phyloP scores from a whole-genome alignment of 2,329 filamentous ascomycete genomes.

The Bipolaris victoriae region DNA sequence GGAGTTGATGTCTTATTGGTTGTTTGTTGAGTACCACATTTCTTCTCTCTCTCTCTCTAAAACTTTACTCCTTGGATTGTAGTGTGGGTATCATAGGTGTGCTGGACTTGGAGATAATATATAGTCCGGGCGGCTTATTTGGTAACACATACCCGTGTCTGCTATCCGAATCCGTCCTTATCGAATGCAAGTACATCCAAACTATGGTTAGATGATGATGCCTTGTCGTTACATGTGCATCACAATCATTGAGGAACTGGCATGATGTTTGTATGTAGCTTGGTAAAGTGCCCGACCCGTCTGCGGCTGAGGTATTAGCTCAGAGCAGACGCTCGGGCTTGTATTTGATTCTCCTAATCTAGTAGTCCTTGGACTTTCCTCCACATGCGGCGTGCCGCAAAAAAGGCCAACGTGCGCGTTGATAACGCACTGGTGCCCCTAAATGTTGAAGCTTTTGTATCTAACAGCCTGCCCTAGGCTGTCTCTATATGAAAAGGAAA shows the following conservation, averaged over 20 bases:
- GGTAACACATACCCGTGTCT: too few relatives aligned
- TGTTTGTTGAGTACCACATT: too few relatives aligned
- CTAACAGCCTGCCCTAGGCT: constrained; percentile 25
- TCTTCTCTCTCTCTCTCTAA: too few relatives aligned
- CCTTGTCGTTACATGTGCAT: background rate
- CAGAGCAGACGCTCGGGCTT: background rate
- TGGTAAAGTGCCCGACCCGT: background rate
- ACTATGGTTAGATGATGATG: background rate
- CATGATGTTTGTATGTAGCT: background rate
- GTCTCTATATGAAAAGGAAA: constrained; percentile 26
- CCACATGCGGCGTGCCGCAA: constrained; percentile 5
- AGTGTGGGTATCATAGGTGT: too few relatives aligned
- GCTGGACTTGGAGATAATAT: too few relatives aligned
- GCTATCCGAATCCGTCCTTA: too few relatives aligned
- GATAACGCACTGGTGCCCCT: constrained; percentile 35
- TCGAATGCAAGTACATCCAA: background rate
- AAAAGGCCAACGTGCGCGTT: constrained; percentile 33
- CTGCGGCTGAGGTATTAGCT: background rate
- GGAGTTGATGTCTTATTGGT: too few relatives aligned
- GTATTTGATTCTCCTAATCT: constrained; percentile 1
- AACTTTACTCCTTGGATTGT: too few relatives aligned
- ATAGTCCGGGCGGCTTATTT: too few relatives aligned
- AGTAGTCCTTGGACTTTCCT: background rate
- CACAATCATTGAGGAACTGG: background rate
- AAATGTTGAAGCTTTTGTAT: constrained; percentile 33